Conservation (phyloP, 306 rosid genomes). For the Ammopiptanthus mongolicus region DNA sequence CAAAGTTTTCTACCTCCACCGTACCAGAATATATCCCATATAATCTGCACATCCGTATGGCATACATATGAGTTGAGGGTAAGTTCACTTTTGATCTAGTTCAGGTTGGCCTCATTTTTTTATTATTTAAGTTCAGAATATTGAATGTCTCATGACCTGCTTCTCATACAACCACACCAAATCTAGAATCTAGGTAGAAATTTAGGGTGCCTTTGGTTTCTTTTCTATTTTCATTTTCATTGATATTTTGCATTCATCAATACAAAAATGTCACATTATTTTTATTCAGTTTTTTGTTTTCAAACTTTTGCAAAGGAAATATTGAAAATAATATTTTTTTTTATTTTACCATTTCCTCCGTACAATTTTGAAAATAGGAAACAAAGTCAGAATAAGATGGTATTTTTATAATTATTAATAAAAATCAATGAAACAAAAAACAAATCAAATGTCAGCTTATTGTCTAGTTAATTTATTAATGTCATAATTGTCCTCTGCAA, state of each 20-base stretch:
- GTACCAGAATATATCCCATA: conserved; percentile 55
- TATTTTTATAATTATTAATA: neutral
- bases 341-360: too few relatives aligned
- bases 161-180: neutral
- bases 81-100: conserved; percentile 18
- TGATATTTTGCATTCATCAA: too few relatives aligned
- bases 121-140: neutral
- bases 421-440: too few relatives aligned
- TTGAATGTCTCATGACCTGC: neutral
- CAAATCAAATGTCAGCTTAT: too few relatives aligned
- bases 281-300: too few relatives aligned
- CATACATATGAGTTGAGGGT: conserved; percentile 81
- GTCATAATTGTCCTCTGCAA: neutral
- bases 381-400: too few relatives aligned
- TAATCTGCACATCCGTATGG: conserved; percentile 80
- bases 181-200: neutral
- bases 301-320: too few relatives aligned
- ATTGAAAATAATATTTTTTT: too few relatives aligned
- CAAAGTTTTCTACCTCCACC: conserved; percentile 85
- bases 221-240: too few relatives aligned
- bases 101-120: neutral
- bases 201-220: neutral
- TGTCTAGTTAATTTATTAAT: neutral
- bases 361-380: too few relatives aligned
- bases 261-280: too few relatives aligned